Percentiles rank a stretch among this genome's conserved stretches.
These are phyloP conservation scores for Globisporangium cederbergense DNA, from an alignment of 352 stramenopile genomes.

Conservation along the genomic window DNA sequence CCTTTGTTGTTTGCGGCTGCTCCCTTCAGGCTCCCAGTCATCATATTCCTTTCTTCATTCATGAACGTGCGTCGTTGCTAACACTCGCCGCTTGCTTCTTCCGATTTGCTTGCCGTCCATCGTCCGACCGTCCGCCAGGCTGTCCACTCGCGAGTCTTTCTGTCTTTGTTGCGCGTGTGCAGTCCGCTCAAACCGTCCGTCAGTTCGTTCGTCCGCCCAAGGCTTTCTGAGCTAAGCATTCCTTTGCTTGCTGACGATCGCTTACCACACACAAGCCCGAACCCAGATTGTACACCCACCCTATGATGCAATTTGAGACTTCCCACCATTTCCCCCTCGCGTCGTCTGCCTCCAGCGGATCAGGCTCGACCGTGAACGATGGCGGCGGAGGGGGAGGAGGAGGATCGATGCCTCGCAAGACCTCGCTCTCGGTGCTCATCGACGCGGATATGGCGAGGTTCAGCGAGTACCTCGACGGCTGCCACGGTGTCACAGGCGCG, in stretches of 20 bases:
- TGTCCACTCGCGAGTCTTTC: not conserved
- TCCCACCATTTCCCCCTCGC: not conserved
- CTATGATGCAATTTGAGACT: conserved; percentile 6
- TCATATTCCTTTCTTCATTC: not conserved
- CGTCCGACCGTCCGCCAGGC: not conserved
- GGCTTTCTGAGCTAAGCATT: too few species aligned
- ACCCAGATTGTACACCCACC: not conserved
- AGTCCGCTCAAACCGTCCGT: too few species aligned
- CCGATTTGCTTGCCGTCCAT: too few species aligned
- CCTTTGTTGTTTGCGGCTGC: not conserved
- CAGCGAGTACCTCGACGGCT: conserved; percentile 12
- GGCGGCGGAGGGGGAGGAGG: not conserved
- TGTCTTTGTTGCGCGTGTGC: too few species aligned
- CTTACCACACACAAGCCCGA: not conserved
- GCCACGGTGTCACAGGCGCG: not conserved
- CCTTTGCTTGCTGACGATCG: not conserved
- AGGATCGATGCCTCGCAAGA: not conserved
- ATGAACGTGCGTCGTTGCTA: not conserved
- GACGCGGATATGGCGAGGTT: conserved; percentile 12
- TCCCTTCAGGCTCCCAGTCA: not conserved
- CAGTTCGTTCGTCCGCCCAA: not conserved
- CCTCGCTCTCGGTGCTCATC: conserved; percentile 8
- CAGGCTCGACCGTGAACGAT: not conserved
- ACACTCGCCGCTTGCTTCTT: not conserved
- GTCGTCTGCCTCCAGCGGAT: not conserved